Evolutionary conservation across 441 rosid genomes (phyloP), one percentile per base, ranked within the genome.

Genomic region (Syzygium syzygioides): DNA sequence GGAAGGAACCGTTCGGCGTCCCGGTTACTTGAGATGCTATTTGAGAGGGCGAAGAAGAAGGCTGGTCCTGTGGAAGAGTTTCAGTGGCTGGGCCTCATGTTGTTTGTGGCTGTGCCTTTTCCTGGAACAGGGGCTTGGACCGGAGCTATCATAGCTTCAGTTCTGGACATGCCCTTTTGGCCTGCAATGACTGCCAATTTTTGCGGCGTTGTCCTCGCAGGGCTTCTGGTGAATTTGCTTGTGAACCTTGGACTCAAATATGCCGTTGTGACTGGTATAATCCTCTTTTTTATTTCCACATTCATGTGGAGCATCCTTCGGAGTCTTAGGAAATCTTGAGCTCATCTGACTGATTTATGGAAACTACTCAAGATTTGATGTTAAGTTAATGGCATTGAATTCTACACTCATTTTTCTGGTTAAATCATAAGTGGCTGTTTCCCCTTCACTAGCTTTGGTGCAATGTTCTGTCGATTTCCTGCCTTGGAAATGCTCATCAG

Each of bases 81-180:
- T 90, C 97, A 94, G 87, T 96, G 99, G 98, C 94, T 97, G 55
- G 99, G 99, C 4, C 91, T 97, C 85, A 97, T 97, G 99, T 99
- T 97, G 52, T 96, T 97, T 87, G 98, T 97, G 90, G 97, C 99
- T 32, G 99, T 97, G 90, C 99, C 98, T 48, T 97, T 97, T 90
- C 98, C 99, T 89, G 98, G 99, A 88, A 96, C 99, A 1, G 99
- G 99, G 89, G 98, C 98, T 37, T 96, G 99, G 99, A 97, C 99
- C 3, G 99, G 99, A 71, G 99, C 99, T 87, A 93, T 94, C 87
- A 93, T 97, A 86, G 98, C 99, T 89, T 94, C 99, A 7, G 90
- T 96, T 89, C 99, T 97, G 84, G 97, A 95, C 91, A 96, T 97
- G 98, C 97, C 99, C 26, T 97, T 96, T 88, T 97, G 98, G 99